Evolutionary conservation across 441 rosid species (phyloP).

Genomic region (Rhodomyrtus psidioides): DNA sequence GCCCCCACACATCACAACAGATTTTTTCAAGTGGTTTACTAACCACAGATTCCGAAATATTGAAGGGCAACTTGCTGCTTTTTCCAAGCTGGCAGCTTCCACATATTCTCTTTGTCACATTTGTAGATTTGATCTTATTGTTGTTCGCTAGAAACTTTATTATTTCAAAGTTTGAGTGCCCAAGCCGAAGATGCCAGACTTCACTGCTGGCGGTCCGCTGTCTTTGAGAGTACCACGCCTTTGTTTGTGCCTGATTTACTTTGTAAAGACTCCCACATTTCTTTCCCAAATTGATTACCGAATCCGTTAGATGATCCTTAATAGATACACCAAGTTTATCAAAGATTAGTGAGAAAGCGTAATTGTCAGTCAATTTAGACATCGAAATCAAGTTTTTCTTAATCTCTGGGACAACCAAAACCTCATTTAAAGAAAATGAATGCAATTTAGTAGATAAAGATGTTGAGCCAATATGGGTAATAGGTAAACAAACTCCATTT

Average conservation of each 20-base stretch:
- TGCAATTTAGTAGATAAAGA: too few species aligned
- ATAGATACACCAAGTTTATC: too few species aligned
- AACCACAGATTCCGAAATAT: neutral
- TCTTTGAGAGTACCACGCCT: neutral
- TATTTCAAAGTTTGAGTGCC: neutral
- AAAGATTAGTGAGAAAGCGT: too few species aligned
- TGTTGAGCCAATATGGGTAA: neutral
- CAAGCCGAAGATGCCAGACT: neutral
- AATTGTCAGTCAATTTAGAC: too few species aligned
- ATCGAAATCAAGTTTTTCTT: too few species aligned
- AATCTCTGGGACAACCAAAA: too few species aligned
- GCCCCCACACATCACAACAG: rapidly evolving
- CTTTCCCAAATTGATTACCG: neutral
- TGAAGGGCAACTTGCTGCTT: neutral
- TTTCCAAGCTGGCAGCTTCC: neutral
- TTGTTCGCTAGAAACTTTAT: neutral
- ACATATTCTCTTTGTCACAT: neutral
- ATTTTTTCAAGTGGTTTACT: neutral
- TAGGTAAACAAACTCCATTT: neutral
- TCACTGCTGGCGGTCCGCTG: rapidly evolving
- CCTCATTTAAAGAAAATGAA: too few species aligned
- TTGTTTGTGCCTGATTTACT: neutral
- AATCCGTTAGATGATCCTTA: neutral
- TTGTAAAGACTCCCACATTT: neutral
- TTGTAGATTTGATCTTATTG: neutral